These are phyloP conservation scores for Starmerella kuoi DNA, from an alignment of 805 yeast species.

Conservation along the genomic window DNA sequence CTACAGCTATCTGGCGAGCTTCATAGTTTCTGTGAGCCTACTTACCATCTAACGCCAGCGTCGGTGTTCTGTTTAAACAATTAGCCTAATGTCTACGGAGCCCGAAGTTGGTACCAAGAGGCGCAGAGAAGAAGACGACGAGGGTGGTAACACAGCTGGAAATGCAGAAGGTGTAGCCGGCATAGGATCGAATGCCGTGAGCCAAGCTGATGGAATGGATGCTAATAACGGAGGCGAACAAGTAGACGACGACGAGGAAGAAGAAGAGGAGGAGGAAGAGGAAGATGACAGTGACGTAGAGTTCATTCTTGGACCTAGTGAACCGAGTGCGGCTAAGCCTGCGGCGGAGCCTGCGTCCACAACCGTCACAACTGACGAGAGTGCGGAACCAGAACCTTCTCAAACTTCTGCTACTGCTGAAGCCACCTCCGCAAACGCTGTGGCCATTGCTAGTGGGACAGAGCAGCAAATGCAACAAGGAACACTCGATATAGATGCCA, in stretches of 20 bases:
- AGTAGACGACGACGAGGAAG: conserved; percentile 10
- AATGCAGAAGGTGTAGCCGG: conserved; percentile 42
- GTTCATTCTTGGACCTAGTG: conserved; percentile 48
- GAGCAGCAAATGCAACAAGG: conserved; percentile 23
- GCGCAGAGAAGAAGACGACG: conserved; percentile 8
- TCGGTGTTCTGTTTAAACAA: too few species aligned
- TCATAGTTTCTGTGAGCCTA: too few species aligned
- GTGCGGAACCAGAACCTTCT: not conserved
- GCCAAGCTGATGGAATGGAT: too few species aligned
- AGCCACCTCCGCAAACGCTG: too few species aligned
- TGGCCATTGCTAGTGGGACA: not conserved
- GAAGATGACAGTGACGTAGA: conserved; percentile 56
- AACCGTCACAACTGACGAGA: not conserved
- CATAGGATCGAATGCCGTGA: too few species aligned
- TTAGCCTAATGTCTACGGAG: too few species aligned
- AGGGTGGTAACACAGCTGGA: conserved; percentile 5
- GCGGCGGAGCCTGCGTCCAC: conserved; percentile 3
- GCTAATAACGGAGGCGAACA: not conserved
- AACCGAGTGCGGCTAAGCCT: conserved; percentile 26
- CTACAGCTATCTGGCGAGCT: too few species aligned
- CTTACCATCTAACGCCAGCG: too few species aligned
- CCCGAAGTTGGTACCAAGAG: conserved; percentile 6
- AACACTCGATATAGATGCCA: conserved; percentile 53
- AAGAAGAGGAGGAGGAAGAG: conserved; percentile 8
- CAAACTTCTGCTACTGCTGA: not conserved